Base-by-base conservation (phyloP, 2,329 filamentous ascomycete species). In the Paradendryphiella salina region DNA sequence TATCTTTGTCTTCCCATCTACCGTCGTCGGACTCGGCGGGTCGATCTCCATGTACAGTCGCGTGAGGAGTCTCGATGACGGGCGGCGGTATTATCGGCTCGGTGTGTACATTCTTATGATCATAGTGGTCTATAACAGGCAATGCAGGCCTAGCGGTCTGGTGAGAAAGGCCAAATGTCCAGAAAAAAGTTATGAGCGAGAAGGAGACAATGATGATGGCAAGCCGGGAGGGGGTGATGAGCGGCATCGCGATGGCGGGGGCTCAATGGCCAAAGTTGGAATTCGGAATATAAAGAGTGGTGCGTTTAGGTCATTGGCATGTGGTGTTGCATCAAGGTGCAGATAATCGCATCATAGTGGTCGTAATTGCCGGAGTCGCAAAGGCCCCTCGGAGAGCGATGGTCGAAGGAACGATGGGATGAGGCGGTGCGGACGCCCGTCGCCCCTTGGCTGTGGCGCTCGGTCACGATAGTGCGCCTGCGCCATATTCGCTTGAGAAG, bases 151-250 rank as follows among this genome's bases (percentile, higher is more conserved):
- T 41, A 2, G 52, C 56, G 20, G 58, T 45, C 14, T 58, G 62
- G 26, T 50, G 46, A 5, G 68, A 64, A 14, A 66, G 52, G 20
- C 65, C 68, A 41, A 59, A 63, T 1, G 66, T 66, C 67, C 67
- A 70, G 20, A 72, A 54, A 52, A 72, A 69, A 51, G 56, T 65
- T 21, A 70, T 18, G 37, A 72, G 57, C 18, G 65, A 63, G 37
- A 69, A 53, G 32, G 60, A 54, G 32, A 67, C 41, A 18, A 69
- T 45, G 17, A 64, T 37, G 37, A 66, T 51, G 57, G 61, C 60
- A 52, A 71, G 51, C 52, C 69, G 67, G 20, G 68, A 69, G 36
- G 65, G 68, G 18, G 67, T 71, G 38, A 72, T 26, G 46, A 61
- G 50, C 37, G 69, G 67, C 69, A 71, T 71, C 4, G 50, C 37